Percentiles rank a stretch among this genome's conserved stretches.
Evolutionary conservation across 1,284 basidiomycete species (phyloP).

Genomic region (Leccinum pachyderme): DNA sequence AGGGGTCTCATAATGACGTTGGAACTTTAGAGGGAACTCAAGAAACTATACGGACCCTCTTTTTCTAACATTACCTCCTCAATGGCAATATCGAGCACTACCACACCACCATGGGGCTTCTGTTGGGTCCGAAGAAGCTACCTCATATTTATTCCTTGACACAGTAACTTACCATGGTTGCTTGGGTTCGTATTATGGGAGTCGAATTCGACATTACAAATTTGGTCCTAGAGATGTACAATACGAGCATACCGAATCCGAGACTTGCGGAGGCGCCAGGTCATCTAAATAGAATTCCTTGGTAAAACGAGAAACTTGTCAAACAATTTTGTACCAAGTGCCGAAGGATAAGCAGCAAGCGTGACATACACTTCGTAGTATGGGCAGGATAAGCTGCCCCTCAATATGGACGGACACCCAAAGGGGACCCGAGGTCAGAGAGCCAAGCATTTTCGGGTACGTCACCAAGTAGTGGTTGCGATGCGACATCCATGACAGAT

Average conservation of each 20-base stretch:
- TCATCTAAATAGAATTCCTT: too few species aligned
- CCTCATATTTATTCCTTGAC: neutral
- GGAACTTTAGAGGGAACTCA: slow-evolving; percentile 71
- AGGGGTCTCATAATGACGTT: slow-evolving; percentile 65
- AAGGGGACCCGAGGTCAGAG: slow-evolving; percentile 52
- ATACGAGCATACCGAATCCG: neutral
- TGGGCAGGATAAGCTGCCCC: slow-evolving; percentile 50
- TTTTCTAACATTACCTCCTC: slow-evolving; percentile 29
- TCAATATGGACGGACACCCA: slow-evolving; percentile 49
- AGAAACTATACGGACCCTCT: slow-evolving; percentile 61
- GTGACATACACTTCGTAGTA: too few species aligned
- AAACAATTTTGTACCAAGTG: too few species aligned
- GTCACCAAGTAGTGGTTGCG: neutral
- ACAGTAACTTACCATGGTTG: neutral
- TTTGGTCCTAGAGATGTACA: neutral
- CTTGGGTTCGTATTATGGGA: neutral
- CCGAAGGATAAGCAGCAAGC: too few species aligned
- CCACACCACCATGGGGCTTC: neutral
- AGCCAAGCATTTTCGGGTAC: slow-evolving; percentile 36
- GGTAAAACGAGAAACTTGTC: too few species aligned
- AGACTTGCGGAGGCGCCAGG: neutral
- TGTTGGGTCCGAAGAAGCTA: too few species aligned
- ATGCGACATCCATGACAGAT: too few species aligned
- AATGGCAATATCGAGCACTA: neutral
- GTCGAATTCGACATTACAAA: neutral